These are phyloP conservation scores for Globomyces pollinis-pini DNA, from an alignment of 192 early-diverging fungal genomes.

Conservation along the genomic window DNA sequence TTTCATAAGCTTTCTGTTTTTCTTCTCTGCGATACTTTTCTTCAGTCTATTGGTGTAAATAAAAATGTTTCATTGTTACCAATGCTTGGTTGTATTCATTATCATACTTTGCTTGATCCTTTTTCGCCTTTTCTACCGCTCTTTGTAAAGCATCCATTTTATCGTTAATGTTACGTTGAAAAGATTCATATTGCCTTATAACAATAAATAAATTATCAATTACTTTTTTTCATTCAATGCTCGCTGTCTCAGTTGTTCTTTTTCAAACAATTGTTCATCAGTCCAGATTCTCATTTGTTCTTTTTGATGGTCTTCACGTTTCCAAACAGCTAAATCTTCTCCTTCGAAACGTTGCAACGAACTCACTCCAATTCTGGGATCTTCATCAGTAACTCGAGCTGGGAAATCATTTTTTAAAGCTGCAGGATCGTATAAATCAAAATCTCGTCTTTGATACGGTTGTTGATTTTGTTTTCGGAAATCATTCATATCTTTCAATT, in stretches of 20 bases:
- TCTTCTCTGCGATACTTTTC: conserved; percentile 33
- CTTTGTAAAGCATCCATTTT: conserved; percentile 31
- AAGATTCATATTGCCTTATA: conserved; percentile 31
- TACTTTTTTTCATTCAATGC: conserved; percentile 35
- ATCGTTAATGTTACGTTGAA: conserved; percentile 24
- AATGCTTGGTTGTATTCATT: conserved; percentile 32
- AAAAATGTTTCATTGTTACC: no score
- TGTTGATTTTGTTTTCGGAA: conserved; percentile 38
- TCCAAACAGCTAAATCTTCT: conserved; percentile 36
- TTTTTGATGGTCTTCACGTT: conserved; percentile 30
- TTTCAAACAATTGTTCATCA: conserved; percentile 34
- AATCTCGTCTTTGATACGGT: conserved; percentile 40
- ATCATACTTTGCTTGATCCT: conserved; percentile 26
- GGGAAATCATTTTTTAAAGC: conserved; percentile 40
- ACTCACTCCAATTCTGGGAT: conserved; percentile 29
- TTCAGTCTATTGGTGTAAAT: conserved; percentile 12
- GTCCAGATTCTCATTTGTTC: conserved; percentile 47
- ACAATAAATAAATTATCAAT: neutral
- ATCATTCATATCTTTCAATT: conserved; percentile 27
- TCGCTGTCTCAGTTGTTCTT: conserved; percentile 19
- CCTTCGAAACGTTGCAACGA: conserved; percentile 48
- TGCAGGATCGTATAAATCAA: conserved; percentile 47
- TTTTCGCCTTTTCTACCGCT: conserved; percentile 23
- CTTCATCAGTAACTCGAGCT: conserved; percentile 36
- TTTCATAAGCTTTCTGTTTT: conserved; percentile 15